phyloP scores from a whole-genome alignment of 2,329 filamentous ascomycete species.

The Bipolaris oryzae region DNA sequence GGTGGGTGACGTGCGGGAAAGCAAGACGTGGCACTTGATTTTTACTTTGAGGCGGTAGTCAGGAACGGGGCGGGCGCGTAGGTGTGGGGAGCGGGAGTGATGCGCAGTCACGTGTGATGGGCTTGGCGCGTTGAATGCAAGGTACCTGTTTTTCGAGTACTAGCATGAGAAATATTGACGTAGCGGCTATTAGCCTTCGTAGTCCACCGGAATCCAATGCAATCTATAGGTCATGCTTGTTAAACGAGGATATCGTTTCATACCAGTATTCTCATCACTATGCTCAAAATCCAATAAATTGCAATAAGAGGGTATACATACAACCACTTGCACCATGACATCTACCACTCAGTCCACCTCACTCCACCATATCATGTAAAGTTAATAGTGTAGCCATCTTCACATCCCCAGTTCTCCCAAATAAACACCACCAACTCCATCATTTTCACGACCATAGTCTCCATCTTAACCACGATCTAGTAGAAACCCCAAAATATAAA shows the following conservation, averaged over 20 bases:
- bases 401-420: background rate
- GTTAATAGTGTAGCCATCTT: too few species aligned
- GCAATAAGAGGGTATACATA: constrained; percentile 2
- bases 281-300: background rate
- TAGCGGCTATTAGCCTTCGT: too few species aligned
- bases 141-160: background rate
- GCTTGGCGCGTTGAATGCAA: constrained; percentile 15
- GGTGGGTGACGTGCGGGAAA: background rate
- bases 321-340: background rate
- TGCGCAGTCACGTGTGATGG: constrained; percentile 15
- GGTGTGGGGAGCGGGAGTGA: background rate
- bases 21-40: background rate
- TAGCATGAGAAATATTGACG: background rate
- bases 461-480: background rate
- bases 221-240: too few species aligned
- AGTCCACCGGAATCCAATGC: too few species aligned
- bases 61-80: background rate
- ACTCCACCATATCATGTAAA: background rate
- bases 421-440: constrained; percentile 1
- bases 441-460: background rate
- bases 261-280: background rate
- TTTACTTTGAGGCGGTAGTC: background rate
- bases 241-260: background rate
- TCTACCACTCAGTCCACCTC: background rate
- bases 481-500: background rate